These are phyloP conservation scores for Oxyria digyna DNA, from an alignment of 148 eudicot genomes.

Conservation along the genomic window DNA sequence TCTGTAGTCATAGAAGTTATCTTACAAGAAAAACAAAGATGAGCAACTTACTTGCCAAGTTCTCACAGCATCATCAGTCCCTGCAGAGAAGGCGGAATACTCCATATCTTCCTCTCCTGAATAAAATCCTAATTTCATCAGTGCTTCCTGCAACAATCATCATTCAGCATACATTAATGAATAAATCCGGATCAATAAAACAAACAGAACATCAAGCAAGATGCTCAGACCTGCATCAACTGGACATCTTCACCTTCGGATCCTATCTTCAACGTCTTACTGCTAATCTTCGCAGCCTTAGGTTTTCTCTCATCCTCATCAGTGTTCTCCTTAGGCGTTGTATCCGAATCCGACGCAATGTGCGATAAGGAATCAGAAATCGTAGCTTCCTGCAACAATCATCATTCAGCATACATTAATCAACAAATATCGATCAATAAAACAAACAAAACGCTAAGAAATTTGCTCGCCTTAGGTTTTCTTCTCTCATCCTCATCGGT, in stretches of 20 bases:
- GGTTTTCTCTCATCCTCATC: constrained; percentile 9
- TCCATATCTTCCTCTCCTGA: constrained; percentile 93
- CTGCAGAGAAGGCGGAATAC: constrained; percentile 60
- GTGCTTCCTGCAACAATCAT: constrained; percentile 46
- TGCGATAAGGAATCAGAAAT: too few species aligned
- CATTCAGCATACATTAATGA: neutral
- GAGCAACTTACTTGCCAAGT: constrained; percentile 90
- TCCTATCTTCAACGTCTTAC: constrained; percentile 42
- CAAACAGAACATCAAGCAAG: constrained; percentile 9
- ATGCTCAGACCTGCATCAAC: constrained; percentile 46
- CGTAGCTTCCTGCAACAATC: too few species aligned
- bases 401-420: neutral
- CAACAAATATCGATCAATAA: neutral
- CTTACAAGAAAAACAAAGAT: neutral
- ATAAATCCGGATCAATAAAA: neutral
- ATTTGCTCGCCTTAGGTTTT: neutral
- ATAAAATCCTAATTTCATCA: constrained; percentile 75
- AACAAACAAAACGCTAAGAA: constrained; percentile 10
- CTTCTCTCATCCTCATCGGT: too few species aligned
- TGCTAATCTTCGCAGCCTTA: constrained; percentile 1
- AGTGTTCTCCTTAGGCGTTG: constrained; percentile 7
- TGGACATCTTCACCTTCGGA: constrained; percentile 74
- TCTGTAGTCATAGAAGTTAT: neutral
- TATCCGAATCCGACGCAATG: constrained; percentile 7
- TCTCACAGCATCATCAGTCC: constrained; percentile 85